Base-by-base conservation (phyloP, 2,329 filamentous ascomycete species). In the Fusarium cyanostomum region DNA sequence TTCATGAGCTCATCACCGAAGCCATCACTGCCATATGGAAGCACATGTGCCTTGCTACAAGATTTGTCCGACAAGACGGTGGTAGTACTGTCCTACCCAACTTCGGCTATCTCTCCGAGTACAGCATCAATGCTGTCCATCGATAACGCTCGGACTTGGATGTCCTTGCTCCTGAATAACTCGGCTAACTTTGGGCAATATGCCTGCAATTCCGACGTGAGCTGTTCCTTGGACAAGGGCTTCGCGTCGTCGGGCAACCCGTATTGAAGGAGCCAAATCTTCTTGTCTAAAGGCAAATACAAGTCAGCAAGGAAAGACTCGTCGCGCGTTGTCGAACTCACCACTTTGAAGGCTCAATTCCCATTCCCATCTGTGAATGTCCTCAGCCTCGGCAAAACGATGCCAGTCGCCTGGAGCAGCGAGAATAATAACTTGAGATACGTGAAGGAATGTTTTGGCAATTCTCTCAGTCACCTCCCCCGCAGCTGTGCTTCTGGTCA, bases 281-380 rank as follows among this genome's bases (percentile, higher is more conserved):
- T 44, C 15, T 62, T 62, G 3, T 61, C 58, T 62, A 11, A 8
- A 30, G 21, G 4, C 9, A 9, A 4, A 8, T 6, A 9, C 7
- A 2, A 5, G 8, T 7, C n/a, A 30, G 12, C 8, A 30, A 35
- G 10, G 8, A 18, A 48, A 33, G 3, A 7, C 5, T 37, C 5
- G 3, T 7, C 1, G 8, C 3, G 8, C 1, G 0, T 7, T 5
- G 1, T 11, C 5, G 18, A 1, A 51, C 58, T 50, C 6, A 62
- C 58, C 39, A 8, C 58, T 60, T 42, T 28, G 8, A 2, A 62
- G 56, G 18, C 56, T 62, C 44, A 62, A 39, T 12, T 62, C 51
- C 56, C 56, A 62, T 18, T 62, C 58, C 58, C 56, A 62, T 9
- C 56, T 11, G 18, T 60, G 58, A 7, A 62, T 62, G 24, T 62